Evolutionary conservation across 495 filamentous ascomycete genomes (phyloP).

Genomic region (Cercophora newfieldiana): DNA sequence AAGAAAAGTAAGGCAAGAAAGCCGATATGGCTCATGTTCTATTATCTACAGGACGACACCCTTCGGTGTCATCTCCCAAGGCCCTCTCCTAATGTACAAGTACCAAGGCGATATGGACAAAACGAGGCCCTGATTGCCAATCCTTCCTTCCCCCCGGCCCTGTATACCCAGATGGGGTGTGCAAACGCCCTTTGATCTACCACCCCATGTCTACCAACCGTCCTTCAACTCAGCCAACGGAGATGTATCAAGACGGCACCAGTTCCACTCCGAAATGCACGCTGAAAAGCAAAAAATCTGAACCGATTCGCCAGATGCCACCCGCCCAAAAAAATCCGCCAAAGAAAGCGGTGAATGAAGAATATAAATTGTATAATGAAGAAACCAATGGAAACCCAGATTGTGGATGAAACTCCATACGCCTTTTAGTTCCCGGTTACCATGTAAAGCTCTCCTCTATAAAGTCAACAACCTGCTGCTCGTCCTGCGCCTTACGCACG

Average conservation of each 20-base stretch:
- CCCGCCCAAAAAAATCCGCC: not conserved
- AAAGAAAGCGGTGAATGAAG: not conserved
- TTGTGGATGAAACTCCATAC: not conserved
- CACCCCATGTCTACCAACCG: not conserved
- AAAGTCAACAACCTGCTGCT: slow-evolving; percentile 68
- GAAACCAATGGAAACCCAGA: not conserved
- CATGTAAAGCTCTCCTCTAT: slow-evolving; percentile 89
- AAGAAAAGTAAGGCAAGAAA: too few relatives aligned
- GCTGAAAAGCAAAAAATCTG: not conserved
- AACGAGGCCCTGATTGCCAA: not conserved
- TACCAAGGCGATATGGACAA: not conserved
- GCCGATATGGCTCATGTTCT: too few relatives aligned
- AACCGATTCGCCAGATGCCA: not conserved
- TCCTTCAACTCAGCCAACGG: not conserved
- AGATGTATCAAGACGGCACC: too few relatives aligned
- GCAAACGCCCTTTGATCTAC: not conserved
- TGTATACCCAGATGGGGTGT: not conserved
- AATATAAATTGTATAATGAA: slow-evolving; percentile 1
- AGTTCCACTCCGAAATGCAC: not conserved
- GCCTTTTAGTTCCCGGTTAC: slow-evolving; percentile 43
- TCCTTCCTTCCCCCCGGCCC: not conserved
- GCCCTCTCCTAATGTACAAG: not conserved
- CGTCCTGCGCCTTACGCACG: slow-evolving; percentile 63
- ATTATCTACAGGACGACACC: not conserved
- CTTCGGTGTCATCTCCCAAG: not conserved